Base-by-base conservation (phyloP, 2,329 filamentous ascomycete species). In the Ophiostoma ulmi region DNA sequence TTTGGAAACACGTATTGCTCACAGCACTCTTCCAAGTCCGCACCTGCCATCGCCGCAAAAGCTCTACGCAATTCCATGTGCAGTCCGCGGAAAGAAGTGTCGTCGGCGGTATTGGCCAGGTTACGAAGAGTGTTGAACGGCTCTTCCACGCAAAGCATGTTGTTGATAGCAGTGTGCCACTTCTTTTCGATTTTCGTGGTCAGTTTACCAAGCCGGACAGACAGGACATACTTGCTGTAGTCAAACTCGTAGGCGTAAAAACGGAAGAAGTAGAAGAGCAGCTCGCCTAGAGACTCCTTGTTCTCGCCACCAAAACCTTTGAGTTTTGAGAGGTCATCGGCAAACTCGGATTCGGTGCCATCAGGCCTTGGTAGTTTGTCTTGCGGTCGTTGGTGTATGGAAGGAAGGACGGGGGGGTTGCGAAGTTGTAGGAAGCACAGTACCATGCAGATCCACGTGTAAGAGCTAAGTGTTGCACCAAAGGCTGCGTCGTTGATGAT, bases 401-500 rank as follows among this genome's bases (percentile, higher is more conserved):
- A 88, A 4, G 95, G 95, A 31, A 99, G 81, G 70, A 99, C 87
- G 0, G 94, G 91, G 20, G 93, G 91, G 72, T 90, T 86, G 76
- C 93, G 89, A 69, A 93, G 91, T 80, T 99, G 95, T 36, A 99
- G 85, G 77, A 98, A 99, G 75, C 93, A 96, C 78, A 99, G 91
- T 75, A 98, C 97, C 85, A 99, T 88, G 80, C 95, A 99, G 78
- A 98, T 98, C 95, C 95, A 99, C 31, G 95, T 97, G 78, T 99
- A 99, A 22, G 95, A 99, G 80, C 94, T 98, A 72, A 99, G 85
- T 7, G 95, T 99, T 71, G 93, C 94, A 73, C 95, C 94, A 78
- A 93, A 93, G 72, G 91, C 95, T 96, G 95, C 95, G 83, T 99
- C 95, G 78, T 99, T 99, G 75, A 99, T 85, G 76, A 97, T 90